Evolutionary conservation across 2,329 filamentous ascomycete genomes (phyloP).

Genomic region (Sporothrix sp.): DNA sequence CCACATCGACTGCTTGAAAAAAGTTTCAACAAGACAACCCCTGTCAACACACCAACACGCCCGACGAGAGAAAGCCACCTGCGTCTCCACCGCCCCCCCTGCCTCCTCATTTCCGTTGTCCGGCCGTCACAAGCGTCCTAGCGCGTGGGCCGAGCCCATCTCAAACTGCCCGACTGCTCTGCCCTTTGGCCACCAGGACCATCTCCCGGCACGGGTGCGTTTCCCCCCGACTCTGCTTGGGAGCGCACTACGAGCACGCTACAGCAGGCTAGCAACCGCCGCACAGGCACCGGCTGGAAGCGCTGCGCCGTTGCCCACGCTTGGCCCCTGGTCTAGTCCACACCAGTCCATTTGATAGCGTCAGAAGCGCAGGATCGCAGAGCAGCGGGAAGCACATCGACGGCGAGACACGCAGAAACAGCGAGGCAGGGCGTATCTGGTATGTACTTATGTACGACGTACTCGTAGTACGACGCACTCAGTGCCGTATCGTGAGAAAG

Average conservation of each 20-base stretch:
- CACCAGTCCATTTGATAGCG: constrained; percentile 1
- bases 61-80: background rate
- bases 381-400: background rate
- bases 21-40: background rate
- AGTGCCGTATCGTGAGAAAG: too few species aligned
- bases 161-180: constrained; percentile 2
- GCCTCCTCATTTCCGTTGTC: constrained; percentile 13
- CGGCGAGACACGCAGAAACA: background rate
- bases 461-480: too few species aligned
- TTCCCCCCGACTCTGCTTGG: too few species aligned
- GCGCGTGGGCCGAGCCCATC: constrained; percentile 3
- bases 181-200: background rate
- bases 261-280: background rate
- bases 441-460: too few species aligned
- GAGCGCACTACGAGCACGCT: background rate
- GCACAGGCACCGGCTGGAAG: background rate
- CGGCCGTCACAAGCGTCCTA: constrained; percentile 10
- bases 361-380: background rate
- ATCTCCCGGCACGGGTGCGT: too few species aligned
- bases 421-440: too few species aligned
- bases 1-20: too few species aligned
- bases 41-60: background rate
- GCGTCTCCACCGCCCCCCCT: constrained; percentile 3
- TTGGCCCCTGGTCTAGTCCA: constrained; percentile 7
- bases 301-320: constrained; percentile 5